A percentile compares a stretch with the other conserved stretches of the same genome.
These are phyloP conservation scores for Russula dissimulans DNA, from an alignment of 768 basidiomycete species.

Conservation along the genomic window DNA sequence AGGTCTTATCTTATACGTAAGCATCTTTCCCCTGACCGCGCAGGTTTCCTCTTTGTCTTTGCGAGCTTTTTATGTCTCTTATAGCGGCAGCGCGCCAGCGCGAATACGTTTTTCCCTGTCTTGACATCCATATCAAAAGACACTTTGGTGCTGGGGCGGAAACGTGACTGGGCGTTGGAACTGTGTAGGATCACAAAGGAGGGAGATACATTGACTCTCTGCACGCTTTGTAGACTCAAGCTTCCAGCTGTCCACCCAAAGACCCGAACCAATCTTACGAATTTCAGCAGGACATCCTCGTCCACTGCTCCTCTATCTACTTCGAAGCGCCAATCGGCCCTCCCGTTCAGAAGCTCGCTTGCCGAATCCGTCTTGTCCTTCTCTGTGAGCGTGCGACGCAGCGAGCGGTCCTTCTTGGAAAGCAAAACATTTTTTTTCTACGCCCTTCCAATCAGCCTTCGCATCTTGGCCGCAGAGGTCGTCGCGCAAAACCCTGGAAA, in stretches of 20 bases:
- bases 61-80: neutral
- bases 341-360: conserved; percentile 3
- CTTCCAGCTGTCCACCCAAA: neutral
- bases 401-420: neutral
- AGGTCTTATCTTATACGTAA: neutral
- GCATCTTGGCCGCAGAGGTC: neutral
- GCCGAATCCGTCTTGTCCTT: conserved; percentile 6
- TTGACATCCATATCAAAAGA: neutral
- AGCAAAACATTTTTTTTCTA: neutral
- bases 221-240: neutral
- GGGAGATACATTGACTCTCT: neutral
- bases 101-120: neutral
- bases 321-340: neutral
- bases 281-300: neutral
- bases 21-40: neutral
- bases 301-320: neutral
- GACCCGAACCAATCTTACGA: neutral
- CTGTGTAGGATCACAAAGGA: neutral
- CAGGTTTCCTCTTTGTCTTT: neutral
- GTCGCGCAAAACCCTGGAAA: neutral
- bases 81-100: neutral
- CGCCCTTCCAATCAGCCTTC: neutral
- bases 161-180: conserved; percentile 5
- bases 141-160: neutral
- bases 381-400: neutral